phyloP scores from a whole-genome alignment of 148 eudicot genomes.

The Selenicereus undatus region DNA sequence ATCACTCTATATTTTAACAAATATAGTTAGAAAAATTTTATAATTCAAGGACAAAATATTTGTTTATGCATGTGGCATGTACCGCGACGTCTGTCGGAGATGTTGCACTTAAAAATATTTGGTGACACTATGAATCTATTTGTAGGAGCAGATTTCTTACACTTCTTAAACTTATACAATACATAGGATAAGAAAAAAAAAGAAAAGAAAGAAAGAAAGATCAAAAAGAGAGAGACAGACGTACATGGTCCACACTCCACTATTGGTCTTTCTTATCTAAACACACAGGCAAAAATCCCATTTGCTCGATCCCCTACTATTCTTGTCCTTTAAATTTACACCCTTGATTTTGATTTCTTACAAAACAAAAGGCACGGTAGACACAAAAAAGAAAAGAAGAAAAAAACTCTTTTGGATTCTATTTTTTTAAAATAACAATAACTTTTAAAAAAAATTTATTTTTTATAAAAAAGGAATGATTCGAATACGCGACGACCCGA shows the following conservation, averaged over 20 bases:
- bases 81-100: too few species aligned
- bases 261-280: conserved; percentile 6
- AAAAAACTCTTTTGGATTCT: neutral
- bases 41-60: too few species aligned
- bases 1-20: too few species aligned
- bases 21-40: too few species aligned
- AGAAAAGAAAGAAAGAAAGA: too few species aligned
- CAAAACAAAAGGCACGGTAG: neutral
- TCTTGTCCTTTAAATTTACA: conserved; percentile 13
- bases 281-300: neutral
- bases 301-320: neutral
- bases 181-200: too few species aligned
- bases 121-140: too few species aligned
- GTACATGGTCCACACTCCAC: neutral
- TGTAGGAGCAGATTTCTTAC: too few species aligned
- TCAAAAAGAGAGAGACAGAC: conserved; percentile 18
- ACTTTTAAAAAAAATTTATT: neutral
- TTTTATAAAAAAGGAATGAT: conserved; percentile 14
- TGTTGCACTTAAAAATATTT: too few species aligned
- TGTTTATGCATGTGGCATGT: too few species aligned
- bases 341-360: conserved; percentile 10
- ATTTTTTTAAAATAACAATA: neutral
- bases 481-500: conserved; percentile 51
- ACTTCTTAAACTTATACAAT: too few species aligned
- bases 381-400: neutral